Evolutionary conservation across 2,329 filamentous ascomycete genomes (phyloP).

Genomic region (Nemania sp.): DNA sequence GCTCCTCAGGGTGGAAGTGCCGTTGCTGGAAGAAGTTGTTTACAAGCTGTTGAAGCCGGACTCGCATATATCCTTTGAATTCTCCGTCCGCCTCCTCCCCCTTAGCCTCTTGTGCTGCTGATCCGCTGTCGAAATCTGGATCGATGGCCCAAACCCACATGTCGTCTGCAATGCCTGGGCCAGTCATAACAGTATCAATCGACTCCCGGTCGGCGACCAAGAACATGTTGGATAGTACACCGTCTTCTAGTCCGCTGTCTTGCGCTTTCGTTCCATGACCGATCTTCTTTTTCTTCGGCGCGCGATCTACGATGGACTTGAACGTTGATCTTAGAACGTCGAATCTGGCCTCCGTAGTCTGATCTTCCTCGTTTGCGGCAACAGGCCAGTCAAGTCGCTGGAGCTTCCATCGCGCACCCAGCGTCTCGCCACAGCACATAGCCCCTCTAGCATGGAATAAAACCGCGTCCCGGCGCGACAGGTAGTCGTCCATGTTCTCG

Average conservation of each 20-base stretch:
- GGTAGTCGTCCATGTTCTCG: neutral
- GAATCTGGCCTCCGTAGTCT: neutral
- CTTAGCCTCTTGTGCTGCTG: too few species aligned
- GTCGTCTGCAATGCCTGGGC: neutral
- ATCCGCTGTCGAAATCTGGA: neutral
- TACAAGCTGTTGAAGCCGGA: constrained; percentile 3
- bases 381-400: neutral
- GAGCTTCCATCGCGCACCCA: neutral
- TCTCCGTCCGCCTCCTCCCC: too few species aligned
- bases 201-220: neutral
- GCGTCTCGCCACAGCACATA: neutral
- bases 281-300: neutral
- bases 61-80: neutral
- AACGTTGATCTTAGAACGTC: neutral
- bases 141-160: constrained; percentile 8
- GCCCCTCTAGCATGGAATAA: neutral
- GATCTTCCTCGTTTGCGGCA: neutral
- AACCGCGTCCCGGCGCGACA: neutral
- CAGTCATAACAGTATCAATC: neutral
- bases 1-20: neutral
- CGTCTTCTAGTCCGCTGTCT: neutral
- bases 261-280: neutral
- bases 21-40: constrained; percentile 3
- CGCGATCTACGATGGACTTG: neutral
- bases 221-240: neutral